These are phyloP conservation scores for Phascolomyces articulosus DNA, from an alignment of 371 early-diverging fungal species.

Conservation along the genomic window DNA sequence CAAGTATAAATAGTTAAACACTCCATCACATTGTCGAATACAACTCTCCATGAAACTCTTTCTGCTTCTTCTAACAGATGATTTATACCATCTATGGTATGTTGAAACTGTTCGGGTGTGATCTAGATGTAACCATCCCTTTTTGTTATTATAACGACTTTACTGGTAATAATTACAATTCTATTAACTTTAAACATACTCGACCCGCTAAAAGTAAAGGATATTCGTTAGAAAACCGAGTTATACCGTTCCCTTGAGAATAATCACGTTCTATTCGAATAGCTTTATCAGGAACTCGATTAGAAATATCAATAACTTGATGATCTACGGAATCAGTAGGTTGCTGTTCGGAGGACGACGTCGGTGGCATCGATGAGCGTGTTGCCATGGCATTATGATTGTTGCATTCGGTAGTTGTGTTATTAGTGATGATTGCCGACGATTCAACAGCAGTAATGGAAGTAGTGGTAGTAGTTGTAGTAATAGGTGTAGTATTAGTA, in stretches of 20 bases:
- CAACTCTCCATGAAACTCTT: conserved; percentile 31
- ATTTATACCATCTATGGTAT: conserved; percentile 49
- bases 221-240: conserved; percentile 41
- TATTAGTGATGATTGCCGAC: neutral
- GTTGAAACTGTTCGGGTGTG: conserved; percentile 18
- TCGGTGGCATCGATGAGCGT: conserved; percentile 18
- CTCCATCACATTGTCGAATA: conserved; percentile 53
- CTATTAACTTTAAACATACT: conserved; percentile 22
- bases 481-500: neutral
- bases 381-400: conserved; percentile 23
- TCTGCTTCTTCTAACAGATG: conserved; percentile 43
- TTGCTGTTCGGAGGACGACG: neutral
- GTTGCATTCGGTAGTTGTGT: conserved; percentile 5
- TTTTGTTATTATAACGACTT: neutral
- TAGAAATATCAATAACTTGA: conserved; percentile 8
- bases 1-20: conserved; percentile 47
- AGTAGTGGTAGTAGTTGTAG: neutral
- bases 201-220: conserved; percentile 38
- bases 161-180: neutral
- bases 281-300: conserved; percentile 5
- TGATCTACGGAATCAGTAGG: conserved; percentile 4
- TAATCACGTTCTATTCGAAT: conserved; percentile 52
- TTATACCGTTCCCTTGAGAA: conserved; percentile 50
- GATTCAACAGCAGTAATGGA: neutral
- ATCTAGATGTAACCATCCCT: neutral